phyloP scores from a whole-genome alignment of 1,284 basidiomycete species.

The Sanghuangporus weigelae region DNA sequence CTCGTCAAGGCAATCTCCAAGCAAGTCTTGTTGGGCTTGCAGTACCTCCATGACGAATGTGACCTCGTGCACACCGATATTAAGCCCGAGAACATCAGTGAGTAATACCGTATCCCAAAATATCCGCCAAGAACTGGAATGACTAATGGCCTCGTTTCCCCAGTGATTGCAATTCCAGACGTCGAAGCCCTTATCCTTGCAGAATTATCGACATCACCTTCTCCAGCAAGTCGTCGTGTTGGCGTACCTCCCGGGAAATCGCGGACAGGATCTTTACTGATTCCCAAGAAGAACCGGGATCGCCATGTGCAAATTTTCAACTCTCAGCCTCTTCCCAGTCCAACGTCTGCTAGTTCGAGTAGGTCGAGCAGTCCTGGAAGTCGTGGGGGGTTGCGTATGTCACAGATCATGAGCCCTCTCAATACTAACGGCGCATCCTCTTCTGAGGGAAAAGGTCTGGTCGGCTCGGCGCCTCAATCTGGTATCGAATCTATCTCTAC shows the following conservation, averaged over 20 bases:
- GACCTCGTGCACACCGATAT: constrained; percentile 86
- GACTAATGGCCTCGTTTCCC: constrained; percentile 6
- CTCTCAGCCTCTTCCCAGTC: constrained; percentile 60
- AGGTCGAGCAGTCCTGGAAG: constrained; percentile 37
- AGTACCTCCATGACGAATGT: constrained; percentile 88
- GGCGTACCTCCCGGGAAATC: constrained; percentile 56
- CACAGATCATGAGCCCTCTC: constrained; percentile 19
- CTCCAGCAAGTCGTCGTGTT: constrained; percentile 66
- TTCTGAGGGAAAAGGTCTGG: background rate
- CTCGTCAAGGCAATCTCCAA: constrained; percentile 81
- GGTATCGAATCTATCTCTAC: constrained; percentile 8
- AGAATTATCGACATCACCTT: constrained; percentile 59
- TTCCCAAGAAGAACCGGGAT: constrained; percentile 48
- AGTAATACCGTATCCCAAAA: constrained; percentile 31
- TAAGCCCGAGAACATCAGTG: constrained; percentile 90
- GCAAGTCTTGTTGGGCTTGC: constrained; percentile 83
- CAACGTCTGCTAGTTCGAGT: constrained; percentile 44
- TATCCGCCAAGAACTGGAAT: constrained; percentile 10
- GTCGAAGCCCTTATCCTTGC: constrained; percentile 64
- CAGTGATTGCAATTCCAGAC: constrained; percentile 75
- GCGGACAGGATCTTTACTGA: constrained; percentile 48
- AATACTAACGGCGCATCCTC: constrained; percentile 4
- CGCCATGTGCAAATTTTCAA: constrained; percentile 73
- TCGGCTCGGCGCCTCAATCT: constrained; percentile 10
- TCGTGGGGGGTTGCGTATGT: constrained; percentile 31